A percentile compares a stretch with the other conserved stretches of the same genome.
These are phyloP conservation scores for Rhizoctonia solani DNA, from an alignment of 1,284 basidiomycete species.

Conservation along the genomic window DNA sequence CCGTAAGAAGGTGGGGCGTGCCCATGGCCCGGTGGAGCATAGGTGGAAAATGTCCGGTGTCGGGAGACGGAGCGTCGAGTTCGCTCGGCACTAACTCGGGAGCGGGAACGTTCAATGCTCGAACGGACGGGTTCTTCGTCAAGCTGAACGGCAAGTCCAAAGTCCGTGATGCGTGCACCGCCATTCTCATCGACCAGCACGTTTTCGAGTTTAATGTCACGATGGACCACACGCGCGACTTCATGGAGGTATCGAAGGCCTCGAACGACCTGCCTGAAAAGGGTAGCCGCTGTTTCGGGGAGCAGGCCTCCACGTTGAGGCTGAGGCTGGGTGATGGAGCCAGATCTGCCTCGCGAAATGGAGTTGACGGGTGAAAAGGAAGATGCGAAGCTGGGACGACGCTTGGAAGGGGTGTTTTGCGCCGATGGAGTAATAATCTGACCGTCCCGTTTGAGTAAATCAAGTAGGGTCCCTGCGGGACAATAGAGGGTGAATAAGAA, in stretches of 20 bases:
- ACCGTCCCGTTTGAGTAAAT: slow-evolving; percentile 77
- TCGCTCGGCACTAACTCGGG: neutral
- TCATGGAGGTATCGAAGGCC: slow-evolving; percentile 88
- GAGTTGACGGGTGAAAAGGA: slow-evolving; percentile 46
- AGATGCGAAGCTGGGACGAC: slow-evolving; percentile 15
- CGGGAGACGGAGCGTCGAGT: neutral
- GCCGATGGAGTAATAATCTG: slow-evolving; percentile 1
- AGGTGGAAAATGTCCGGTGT: neutral
- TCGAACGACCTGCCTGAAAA: slow-evolving; percentile 88
- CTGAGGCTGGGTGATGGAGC: slow-evolving; percentile 47
- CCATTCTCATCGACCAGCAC: slow-evolving; percentile 87
- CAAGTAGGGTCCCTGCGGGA: slow-evolving; percentile 82
- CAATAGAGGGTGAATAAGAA: slow-evolving; percentile 85
- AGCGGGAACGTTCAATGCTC: slow-evolving; percentile 7
- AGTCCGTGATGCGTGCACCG: slow-evolving; percentile 79
- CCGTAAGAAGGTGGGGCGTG: neutral
- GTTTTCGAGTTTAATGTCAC: slow-evolving; percentile 97
- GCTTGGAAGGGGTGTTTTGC: slow-evolving; percentile 5
- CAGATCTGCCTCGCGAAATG: slow-evolving; percentile 11
- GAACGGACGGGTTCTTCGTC: slow-evolving; percentile 43
- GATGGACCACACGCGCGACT: slow-evolving; percentile 76
- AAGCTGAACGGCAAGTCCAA: slow-evolving; percentile 75
- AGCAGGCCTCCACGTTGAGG: slow-evolving; percentile 51
- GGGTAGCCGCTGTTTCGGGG: slow-evolving; percentile 77
- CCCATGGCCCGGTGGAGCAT: neutral